phyloP scores from a whole-genome alignment of 2,329 filamentous ascomycete genomes.

The Biscogniauxia marginata region DNA sequence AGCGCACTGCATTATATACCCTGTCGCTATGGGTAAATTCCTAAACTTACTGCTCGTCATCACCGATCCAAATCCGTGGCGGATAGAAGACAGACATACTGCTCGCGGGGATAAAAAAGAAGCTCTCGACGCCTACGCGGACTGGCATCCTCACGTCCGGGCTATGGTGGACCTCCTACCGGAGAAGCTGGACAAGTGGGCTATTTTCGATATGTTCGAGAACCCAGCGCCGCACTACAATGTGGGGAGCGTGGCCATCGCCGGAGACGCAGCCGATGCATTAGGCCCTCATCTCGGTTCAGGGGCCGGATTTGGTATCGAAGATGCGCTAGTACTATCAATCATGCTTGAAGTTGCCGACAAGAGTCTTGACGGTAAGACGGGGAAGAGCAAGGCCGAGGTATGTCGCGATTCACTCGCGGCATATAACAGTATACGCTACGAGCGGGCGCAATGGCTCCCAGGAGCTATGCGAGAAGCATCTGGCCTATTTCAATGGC shows the following conservation, averaged over 20 bases:
- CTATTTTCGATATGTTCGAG: slow-evolving; percentile 51
- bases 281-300: slow-evolving; percentile 54
- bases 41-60: slow-evolving; percentile 57
- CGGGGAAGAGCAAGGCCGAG: slow-evolving; percentile 8
- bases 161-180: slow-evolving; percentile 44
- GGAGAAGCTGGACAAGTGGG: slow-evolving; percentile 52
- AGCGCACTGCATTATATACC: slow-evolving; percentile 61
- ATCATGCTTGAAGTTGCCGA: slow-evolving; percentile 22
- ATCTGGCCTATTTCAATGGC: slow-evolving; percentile 32
- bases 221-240: slow-evolving; percentile 45
- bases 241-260: slow-evolving; percentile 43
- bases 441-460: slow-evolving; percentile 33
- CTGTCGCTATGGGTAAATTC: slow-evolving; percentile 53
- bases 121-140: slow-evolving; percentile 38
- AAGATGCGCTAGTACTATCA: slow-evolving; percentile 45
- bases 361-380: slow-evolving; percentile 1
- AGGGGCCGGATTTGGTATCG: slow-evolving; percentile 55
- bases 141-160: slow-evolving; percentile 41
- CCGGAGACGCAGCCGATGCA: slow-evolving; percentile 59
- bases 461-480: slow-evolving; percentile 29
- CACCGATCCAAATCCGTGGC: slow-evolving; percentile 39
- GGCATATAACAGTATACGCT: slow-evolving; percentile 29
- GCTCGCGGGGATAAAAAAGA: slow-evolving; percentile 39
- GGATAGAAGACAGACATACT: slow-evolving; percentile 25
- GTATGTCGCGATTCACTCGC: slow-evolving; percentile 25